A percentile compares a stretch with the other conserved stretches of the same genome.
Evolutionary conservation across 78 protist species (phyloP).

Genomic region (Dictyostelium capitatum): DNA sequence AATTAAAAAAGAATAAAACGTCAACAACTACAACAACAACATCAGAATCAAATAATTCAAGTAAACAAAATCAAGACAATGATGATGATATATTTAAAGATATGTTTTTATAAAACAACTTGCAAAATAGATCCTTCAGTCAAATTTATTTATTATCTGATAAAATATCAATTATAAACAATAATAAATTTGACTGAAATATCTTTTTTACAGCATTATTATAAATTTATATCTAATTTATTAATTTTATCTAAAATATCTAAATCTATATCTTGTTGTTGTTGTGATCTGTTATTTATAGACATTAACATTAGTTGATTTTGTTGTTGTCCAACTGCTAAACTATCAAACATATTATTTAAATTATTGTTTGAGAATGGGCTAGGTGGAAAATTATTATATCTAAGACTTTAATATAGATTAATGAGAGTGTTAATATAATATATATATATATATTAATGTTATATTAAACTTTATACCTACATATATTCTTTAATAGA

Average conservation of each 20-base stretch:
- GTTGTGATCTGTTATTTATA: background rate
- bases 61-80: background rate
- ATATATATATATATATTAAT: background rate
- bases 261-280: constrained; percentile 3
- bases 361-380: background rate
- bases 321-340: background rate
- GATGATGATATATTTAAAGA: background rate
- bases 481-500: constrained; percentile 1
- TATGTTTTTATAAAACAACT: background rate
- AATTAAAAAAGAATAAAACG: background rate
- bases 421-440: background rate
- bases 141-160: no score
- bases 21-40: background rate
- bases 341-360: background rate
- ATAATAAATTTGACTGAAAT: no score
- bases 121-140: no score
- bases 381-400: background rate
- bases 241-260: constrained; percentile 18
- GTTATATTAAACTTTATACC: background rate
- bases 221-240: constrained; percentile 14
- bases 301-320: no score
- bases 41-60: background rate
- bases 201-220: no score
- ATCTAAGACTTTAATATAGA: background rate
- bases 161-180: no score